Evolutionary conservation across 106 monocot genomes (phyloP).

Genomic region (Dendrobium nobile): DNA sequence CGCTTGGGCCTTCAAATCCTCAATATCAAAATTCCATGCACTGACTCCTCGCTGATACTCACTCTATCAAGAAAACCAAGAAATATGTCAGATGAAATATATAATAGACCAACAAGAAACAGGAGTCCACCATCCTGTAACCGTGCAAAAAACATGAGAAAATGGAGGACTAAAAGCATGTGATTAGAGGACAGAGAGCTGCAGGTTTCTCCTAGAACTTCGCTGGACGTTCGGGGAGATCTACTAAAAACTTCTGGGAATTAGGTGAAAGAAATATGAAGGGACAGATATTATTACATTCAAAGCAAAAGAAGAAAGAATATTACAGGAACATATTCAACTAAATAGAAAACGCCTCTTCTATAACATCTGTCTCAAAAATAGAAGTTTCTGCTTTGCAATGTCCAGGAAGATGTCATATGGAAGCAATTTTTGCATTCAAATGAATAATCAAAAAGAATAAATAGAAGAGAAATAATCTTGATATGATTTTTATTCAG

Average conservation of each 20-base stretch:
- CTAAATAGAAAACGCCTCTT: background rate
- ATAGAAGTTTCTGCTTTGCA: background rate
- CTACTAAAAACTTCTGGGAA: background rate
- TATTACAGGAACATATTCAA: background rate
- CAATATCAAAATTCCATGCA: slow-evolving; percentile 97
- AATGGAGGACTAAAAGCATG: background rate
- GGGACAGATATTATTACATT: background rate
- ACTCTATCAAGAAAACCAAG: slow-evolving; percentile 38
- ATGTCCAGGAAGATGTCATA: background rate
- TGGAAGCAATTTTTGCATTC: background rate
- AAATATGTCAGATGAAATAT: background rate
- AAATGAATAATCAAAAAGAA: background rate
- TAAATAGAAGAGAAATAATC: background rate
- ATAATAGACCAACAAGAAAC: background rate
- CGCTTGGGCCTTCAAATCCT: slow-evolving; percentile 91
- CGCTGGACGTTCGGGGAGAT: background rate
- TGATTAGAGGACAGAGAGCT: background rate
- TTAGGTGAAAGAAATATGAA: background rate
- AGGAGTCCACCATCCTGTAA: background rate
- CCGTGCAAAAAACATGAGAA: background rate
- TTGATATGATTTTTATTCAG: background rate
- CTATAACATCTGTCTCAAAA: background rate
- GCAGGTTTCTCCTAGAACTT: background rate
- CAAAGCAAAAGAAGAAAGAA: background rate
- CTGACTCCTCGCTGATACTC: slow-evolving; percentile 94